Conservation (phyloP, 2,329 filamentous ascomycete genomes). For the Penicillium sp. region DNA sequence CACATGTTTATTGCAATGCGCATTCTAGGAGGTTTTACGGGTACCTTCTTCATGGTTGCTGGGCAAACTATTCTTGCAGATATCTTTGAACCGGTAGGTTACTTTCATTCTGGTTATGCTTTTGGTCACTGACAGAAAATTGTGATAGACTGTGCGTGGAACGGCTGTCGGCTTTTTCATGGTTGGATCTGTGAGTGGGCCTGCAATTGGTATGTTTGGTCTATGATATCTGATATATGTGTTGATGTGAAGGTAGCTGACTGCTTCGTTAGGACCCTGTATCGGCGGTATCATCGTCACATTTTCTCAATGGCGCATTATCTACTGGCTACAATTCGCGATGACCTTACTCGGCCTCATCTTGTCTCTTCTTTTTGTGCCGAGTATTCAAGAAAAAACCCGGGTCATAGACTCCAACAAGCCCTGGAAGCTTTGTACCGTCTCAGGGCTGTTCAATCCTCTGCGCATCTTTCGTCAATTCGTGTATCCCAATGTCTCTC, state of each 20-base stretch:
- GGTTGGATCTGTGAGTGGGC: conserved; percentile 44
- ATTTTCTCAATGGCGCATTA: conserved; percentile 69
- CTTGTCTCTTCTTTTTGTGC: conserved; percentile 64
- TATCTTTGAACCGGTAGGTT: conserved; percentile 39
- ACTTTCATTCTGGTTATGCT: background rate
- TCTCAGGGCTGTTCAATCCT: conserved; percentile 57
- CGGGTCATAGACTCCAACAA: conserved; percentile 54
- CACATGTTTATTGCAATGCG: conserved; percentile 39
- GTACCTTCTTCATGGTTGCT: conserved; percentile 42
- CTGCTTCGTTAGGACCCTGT: conserved; percentile 47
- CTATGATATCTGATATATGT: background rate
- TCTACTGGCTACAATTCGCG: conserved; percentile 75
- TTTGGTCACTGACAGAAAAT: background rate
- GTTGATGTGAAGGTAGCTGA: background rate
- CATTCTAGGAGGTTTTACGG: conserved; percentile 37
- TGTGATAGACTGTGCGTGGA: conserved; percentile 38
- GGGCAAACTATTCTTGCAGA: conserved; percentile 42
- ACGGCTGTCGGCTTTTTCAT: conserved; percentile 48
- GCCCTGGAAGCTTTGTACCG: conserved; percentile 44
- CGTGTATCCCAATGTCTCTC: conserved; percentile 66
- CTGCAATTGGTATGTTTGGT: conserved; percentile 39
- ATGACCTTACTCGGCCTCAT: conserved; percentile 61
- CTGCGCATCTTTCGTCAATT: conserved; percentile 60
- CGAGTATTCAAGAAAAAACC: conserved; percentile 62
- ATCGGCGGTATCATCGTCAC: conserved; percentile 77